Percentiles rank a stretch among this genome's conserved stretches.
phyloP scores from a whole-genome alignment of 768 basidiomycete genomes.

The Russula foetens region DNA sequence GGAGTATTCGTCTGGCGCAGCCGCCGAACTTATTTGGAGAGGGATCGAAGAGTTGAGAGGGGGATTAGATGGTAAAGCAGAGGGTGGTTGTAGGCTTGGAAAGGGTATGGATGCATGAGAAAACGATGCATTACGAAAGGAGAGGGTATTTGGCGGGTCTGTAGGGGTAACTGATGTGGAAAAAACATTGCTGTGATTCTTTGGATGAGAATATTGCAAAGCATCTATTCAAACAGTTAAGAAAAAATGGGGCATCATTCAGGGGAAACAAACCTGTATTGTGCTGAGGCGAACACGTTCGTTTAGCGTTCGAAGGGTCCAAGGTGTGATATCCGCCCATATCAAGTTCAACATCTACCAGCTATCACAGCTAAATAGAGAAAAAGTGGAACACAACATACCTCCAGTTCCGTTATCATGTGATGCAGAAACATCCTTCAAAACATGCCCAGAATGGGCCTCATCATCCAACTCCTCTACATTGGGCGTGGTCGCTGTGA shows the following conservation, averaged over 20 bases:
- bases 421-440: slow-evolving; percentile 33
- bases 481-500: slow-evolving; percentile 5
- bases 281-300: not conserved
- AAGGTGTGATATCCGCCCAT: slow-evolving; percentile 70
- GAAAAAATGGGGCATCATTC: not conserved
- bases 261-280: not conserved
- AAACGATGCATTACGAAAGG: not conserved
- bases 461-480: slow-evolving; percentile 35
- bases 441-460: slow-evolving; percentile 37
- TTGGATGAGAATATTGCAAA: not conserved
- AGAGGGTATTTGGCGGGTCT: not conserved
- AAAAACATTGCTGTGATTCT: not conserved
- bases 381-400: not conserved
- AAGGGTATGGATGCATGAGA: slow-evolving; percentile 29
- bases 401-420: slow-evolving; percentile 30
- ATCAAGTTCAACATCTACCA: slow-evolving; percentile 69
- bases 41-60: not conserved
- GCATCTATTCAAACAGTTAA: slow-evolving; percentile 16
- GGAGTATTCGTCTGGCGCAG: slow-evolving; percentile 57
- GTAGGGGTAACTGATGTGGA: not conserved
- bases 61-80: slow-evolving; percentile 51
- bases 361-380: not conserved
- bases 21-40: slow-evolving; percentile 9
- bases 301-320: not conserved
- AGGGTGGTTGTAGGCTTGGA: slow-evolving; percentile 41